A percentile compares a stretch with the other conserved stretches of the same genome.
These are phyloP conservation scores for Ampelomyces quisqualis DNA, from an alignment of 2,329 filamentous ascomycete species.

Conservation along the genomic window DNA sequence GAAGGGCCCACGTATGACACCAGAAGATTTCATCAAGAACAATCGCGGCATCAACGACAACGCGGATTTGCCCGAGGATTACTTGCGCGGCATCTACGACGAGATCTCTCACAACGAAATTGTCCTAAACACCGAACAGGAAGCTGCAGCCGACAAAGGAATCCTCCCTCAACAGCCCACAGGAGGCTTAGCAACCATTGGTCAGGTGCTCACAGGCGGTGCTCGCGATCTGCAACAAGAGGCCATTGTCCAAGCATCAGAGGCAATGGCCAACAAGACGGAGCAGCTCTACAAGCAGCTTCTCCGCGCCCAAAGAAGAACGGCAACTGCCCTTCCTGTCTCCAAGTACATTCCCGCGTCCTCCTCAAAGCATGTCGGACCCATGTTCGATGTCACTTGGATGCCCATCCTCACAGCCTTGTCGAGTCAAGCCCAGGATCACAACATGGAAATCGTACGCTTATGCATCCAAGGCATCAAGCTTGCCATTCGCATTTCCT, in stretches of 20 bases:
- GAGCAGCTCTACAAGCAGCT: constrained; percentile 91
- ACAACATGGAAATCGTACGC: constrained; percentile 88
- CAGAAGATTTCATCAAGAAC: constrained; percentile 98
- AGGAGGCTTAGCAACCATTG: constrained; percentile 74
- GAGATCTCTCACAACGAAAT: constrained; percentile 93
- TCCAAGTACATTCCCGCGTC: constrained; percentile 86
- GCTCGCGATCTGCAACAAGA: constrained; percentile 89
- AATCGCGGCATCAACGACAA: constrained; percentile 98
- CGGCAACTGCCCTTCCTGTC: constrained; percentile 66
- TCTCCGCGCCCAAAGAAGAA: constrained; percentile 83
- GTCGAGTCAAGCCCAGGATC: constrained; percentile 89
- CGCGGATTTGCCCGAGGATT: constrained; percentile 88
- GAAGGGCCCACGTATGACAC: constrained; percentile 80
- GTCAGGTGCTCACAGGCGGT: constrained; percentile 87
- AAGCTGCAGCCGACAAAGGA: constrained; percentile 80
- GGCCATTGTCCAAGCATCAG: constrained; percentile 90
- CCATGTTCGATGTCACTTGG: constrained; percentile 99
- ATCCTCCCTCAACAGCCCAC: constrained; percentile 56
- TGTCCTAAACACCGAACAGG: constrained; percentile 87
- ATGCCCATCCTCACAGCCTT: constrained; percentile 98
- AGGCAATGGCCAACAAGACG: constrained; percentile 82
- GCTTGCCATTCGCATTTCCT: constrained; percentile 88
- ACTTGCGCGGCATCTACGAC: constrained; percentile 84
- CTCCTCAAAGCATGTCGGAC: constrained; percentile 90
- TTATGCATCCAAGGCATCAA: constrained; percentile 95